These are phyloP conservation scores for Obelidium mucronatum DNA, from an alignment of 192 early-diverging fungal species.

Conservation along the genomic window DNA sequence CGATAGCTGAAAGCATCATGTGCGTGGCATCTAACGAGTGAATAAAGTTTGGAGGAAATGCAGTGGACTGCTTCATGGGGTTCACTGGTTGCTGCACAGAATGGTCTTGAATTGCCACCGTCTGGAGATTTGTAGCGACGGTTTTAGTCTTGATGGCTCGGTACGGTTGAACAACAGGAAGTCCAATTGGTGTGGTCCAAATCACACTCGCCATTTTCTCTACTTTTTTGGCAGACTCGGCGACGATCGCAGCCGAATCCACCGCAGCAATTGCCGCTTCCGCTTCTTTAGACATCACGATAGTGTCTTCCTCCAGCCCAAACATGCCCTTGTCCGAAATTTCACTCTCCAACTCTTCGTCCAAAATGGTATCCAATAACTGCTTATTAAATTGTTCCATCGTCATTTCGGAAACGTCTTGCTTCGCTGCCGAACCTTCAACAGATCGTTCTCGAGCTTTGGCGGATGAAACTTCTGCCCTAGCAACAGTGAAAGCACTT, in stretches of 20 bases:
- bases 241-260: conserved; percentile 33
- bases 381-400: conserved; percentile 7
- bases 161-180: conserved; percentile 98
- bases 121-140: conserved; percentile 78
- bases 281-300: not conserved
- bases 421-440: conserved; percentile 14
- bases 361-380: conserved; percentile 13
- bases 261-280: conserved; percentile 23
- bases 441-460: not conserved
- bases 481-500: conserved; percentile 38
- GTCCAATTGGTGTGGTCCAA: conserved; percentile 94
- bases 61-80: conserved; percentile 88
- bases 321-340: conserved; percentile 7
- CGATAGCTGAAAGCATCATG: conserved; percentile 93
- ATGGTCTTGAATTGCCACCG: conserved; percentile 75
- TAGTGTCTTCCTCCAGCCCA: not conserved
- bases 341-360: conserved; percentile 24
- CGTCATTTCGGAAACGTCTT: not conserved
- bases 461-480: conserved; percentile 6
- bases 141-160: conserved; percentile 69
- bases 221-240: conserved; percentile 9
- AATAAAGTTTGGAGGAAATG: conserved; percentile 99
- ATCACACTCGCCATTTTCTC: conserved; percentile 83
- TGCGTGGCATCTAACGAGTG: conserved; percentile 97
- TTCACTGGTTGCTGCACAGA: conserved; percentile 81